phyloP scores from a whole-genome alignment of 257 asterid species.

The Capsicum baccatum region DNA sequence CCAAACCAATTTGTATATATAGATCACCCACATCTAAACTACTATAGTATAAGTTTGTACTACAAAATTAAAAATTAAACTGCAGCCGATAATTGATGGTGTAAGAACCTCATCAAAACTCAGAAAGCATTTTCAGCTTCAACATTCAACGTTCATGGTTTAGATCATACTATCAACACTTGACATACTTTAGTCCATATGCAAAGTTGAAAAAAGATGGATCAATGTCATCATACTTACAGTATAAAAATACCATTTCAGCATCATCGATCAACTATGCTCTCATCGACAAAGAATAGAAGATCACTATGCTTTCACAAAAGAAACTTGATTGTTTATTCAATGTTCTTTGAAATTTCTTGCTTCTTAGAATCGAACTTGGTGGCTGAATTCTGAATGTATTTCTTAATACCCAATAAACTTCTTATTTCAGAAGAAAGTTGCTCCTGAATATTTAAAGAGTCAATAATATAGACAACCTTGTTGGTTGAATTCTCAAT shows the following conservation, averaged over 20 bases:
- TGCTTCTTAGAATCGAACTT: slow-evolving; percentile 47
- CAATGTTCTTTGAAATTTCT: slow-evolving; percentile 59
- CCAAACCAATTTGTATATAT: neutral
- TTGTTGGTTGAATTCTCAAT: too few relatives aligned
- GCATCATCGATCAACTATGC: slow-evolving; percentile 44
- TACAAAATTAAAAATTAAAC: neutral
- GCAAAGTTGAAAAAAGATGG: slow-evolving; percentile 58
- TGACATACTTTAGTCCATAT: slow-evolving; percentile 56
- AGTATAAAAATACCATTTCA: slow-evolving; percentile 51
- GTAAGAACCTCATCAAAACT: neutral
- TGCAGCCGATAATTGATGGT: neutral
- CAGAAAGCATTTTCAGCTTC: neutral
- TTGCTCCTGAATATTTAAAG: too few relatives aligned
- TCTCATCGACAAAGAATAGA: slow-evolving; percentile 66
- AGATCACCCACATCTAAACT: neutral
- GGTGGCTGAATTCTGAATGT: slow-evolving; percentile 49
- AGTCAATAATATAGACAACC: too few relatives aligned
- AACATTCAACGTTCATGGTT: neutral
- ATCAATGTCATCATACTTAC: slow-evolving; percentile 58
- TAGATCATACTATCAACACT: slow-evolving; percentile 37
- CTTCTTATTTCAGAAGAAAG: too few relatives aligned
- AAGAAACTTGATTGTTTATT: slow-evolving; percentile 64
- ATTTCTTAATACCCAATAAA: slow-evolving; percentile 32
- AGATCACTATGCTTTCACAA: slow-evolving; percentile 55
- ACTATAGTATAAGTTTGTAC: neutral